Evolutionary conservation across 2,329 filamentous ascomycete species (phyloP).

Genomic region (Cladosporium phlei): DNA sequence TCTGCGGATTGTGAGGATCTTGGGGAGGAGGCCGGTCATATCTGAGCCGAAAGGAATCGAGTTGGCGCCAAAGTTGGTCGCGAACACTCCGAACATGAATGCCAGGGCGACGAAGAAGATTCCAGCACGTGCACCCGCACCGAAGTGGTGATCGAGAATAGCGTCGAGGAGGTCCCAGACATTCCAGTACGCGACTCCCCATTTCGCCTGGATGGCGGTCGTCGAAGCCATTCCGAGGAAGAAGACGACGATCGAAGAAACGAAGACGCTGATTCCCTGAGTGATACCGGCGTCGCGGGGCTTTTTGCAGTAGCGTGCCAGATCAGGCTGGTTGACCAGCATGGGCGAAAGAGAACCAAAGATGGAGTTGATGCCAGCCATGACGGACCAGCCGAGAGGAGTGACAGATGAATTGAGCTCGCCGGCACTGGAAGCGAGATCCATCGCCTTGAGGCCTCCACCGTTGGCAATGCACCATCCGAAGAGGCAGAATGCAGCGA

Average conservation of each 20-base stretch:
- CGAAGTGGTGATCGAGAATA: conserved; percentile 30
- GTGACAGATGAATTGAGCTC: conserved; percentile 14
- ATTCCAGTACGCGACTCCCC: conserved; percentile 35
- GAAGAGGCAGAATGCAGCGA: conserved; percentile 33
- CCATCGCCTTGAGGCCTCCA: conserved; percentile 39
- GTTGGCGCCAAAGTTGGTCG: conserved; percentile 49
- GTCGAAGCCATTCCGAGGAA: conserved; percentile 44
- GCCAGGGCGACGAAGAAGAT: conserved; percentile 44
- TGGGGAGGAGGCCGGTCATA: conserved; percentile 49
- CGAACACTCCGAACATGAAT: conserved; percentile 46
- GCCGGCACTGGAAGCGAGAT: conserved; percentile 37
- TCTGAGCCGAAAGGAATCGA: conserved; percentile 53
- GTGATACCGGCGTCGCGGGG: conserved; percentile 39
- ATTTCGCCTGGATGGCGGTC: conserved; percentile 41
- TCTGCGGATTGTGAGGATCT: conserved; percentile 66
- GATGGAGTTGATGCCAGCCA: conserved; percentile 41
- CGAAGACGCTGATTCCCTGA: conserved; percentile 33
- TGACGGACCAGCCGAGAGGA: conserved; percentile 36
- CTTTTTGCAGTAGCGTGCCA: conserved; percentile 40
- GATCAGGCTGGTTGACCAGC: conserved; percentile 46
- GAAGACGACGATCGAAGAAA: conserved; percentile 40
- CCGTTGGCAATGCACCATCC: conserved; percentile 35
- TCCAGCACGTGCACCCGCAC: conserved; percentile 44
- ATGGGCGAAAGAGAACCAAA: conserved; percentile 39
- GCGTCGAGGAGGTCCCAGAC: conserved; percentile 31